These are phyloP conservation scores for Rasamsonia emersonii DNA, from an alignment of 2,329 filamentous ascomycete species.

Conservation along the genomic window DNA sequence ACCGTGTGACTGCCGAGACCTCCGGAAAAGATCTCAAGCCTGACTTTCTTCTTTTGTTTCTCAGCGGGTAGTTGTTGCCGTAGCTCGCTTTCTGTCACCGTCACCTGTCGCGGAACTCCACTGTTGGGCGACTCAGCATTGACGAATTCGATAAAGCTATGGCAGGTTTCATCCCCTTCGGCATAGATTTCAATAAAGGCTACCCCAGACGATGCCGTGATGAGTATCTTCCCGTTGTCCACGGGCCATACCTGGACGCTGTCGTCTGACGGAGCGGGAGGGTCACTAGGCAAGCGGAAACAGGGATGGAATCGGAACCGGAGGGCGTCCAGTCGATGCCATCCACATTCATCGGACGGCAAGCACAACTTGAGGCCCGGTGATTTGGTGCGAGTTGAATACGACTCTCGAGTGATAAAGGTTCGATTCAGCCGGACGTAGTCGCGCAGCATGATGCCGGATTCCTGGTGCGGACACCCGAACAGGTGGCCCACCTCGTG, in stretches of 20 bases:
- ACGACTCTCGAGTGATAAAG: conserved; percentile 73
- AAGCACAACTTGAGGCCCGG: conserved; percentile 66
- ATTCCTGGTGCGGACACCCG: conserved; percentile 82
- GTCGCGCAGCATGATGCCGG: conserved; percentile 84
- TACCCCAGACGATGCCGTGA: conserved; percentile 73
- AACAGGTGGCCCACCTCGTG: conserved; percentile 87
- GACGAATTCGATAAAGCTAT: conserved; percentile 71
- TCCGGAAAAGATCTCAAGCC: conserved; percentile 65
- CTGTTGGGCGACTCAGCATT: conserved; percentile 50
- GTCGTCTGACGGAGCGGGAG: conserved; percentile 54
- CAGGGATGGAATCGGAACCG: conserved; percentile 86
- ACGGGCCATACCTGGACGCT: conserved; percentile 82
- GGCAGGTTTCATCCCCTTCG: conserved; percentile 74
- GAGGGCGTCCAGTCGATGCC: conserved; percentile 83
- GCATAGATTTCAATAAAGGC: conserved; percentile 75
- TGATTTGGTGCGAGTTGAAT: conserved; percentile 75
- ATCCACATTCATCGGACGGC: conserved; percentile 74
- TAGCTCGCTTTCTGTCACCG: conserved; percentile 66
- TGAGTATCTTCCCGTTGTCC: conserved; percentile 64
- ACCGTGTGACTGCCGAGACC: conserved; percentile 66
- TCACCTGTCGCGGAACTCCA: conserved; percentile 60
- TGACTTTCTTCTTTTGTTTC: conserved; percentile 58
- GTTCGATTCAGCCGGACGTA: conserved; percentile 77
- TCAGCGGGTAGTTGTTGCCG: conserved; percentile 64
- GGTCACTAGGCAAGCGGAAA: conserved; percentile 75